Base-by-base conservation (phyloP, 192 early-diverging fungal species). In the Haplosporangium gracile region DNA sequence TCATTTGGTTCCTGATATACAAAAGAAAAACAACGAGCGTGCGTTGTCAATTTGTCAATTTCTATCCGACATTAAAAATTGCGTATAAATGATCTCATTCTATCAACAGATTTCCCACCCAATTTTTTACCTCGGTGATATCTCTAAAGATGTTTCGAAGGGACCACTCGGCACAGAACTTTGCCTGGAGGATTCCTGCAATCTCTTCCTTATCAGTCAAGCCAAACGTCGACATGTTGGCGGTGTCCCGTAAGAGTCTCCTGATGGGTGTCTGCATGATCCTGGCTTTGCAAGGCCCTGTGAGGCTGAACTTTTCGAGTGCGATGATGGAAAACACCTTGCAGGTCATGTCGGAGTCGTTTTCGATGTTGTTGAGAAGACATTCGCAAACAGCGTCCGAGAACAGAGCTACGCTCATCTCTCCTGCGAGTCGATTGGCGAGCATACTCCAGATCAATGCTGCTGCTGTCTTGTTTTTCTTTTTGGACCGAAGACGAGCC, bases 291-390 rank as follows among this genome's bases (percentile, higher is more conserved):
- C 82, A 89, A 36, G 87, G 80, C 77, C 92, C 92, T 34, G 92
- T 92, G 9, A 92, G 74, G 68, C 88, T 87, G 68, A 93, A 93
- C 75, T 93, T 93, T 72, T 93, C 92, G 29, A 93, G 78, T 1
- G 92, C 92, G 34, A 93, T 80, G 38, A 93, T 83, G 16, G 91
- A 84, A 82, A 91, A 93, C 7, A 93, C 70, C 7, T 91, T 88
- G 39, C 91, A 91, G n/a, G 63, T 53, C 22, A 87, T 75, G 68
- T 91, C 88, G 8, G 85, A 81, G 13, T 89, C 78, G 65, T 88
- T 60, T 16, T 80, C 79, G 13, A 93, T 87, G 32, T 86, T 86
- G 72, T 84, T 82, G 24, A 93, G 47, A 22, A 93, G 71, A 38
- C 88, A 84, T 73, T 88, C 79, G 43, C 91, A 86, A 11, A 93